These are phyloP conservation scores for Melaleuca quinquenervia DNA, from an alignment of 345 rosid species.

Conservation along the genomic window DNA sequence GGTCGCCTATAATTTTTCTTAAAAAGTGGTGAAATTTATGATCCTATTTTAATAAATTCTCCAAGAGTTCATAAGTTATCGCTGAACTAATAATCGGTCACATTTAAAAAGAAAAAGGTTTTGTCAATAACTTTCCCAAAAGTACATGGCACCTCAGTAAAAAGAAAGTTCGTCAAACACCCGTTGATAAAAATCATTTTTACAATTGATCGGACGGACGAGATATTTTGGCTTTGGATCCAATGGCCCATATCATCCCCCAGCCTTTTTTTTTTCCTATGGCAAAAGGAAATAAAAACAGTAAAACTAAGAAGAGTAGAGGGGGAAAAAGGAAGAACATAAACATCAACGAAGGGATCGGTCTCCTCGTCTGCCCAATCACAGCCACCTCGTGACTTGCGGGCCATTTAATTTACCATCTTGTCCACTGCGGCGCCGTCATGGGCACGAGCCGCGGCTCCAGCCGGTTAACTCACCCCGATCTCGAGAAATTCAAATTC, in stretches of 20 bases:
- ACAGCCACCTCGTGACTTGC: background rate
- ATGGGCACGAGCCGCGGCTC: background rate
- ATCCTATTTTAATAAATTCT: background rate
- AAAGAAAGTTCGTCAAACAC: background rate
- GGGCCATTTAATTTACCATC: background rate
- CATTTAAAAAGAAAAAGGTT: background rate
- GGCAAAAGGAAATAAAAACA: background rate
- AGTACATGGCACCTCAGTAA: background rate
- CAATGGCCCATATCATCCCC: background rate
- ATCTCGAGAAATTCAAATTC: background rate
- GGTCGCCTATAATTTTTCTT: background rate
- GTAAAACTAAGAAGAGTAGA: too few relatives aligned
- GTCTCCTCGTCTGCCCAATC: background rate
- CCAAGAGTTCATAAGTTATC: background rate
- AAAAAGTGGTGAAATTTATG: background rate
- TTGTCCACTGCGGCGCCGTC: background rate
- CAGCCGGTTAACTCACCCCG: background rate
- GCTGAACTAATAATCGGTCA: background rate
- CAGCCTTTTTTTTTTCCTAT: background rate
- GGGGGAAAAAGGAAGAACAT: too few relatives aligned
- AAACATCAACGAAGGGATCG: background rate
- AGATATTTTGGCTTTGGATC: background rate
- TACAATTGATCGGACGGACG: background rate
- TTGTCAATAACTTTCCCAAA: background rate
- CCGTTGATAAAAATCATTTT: background rate